Percentiles rank a stretch among this genome's conserved stretches.
Conservation (phyloP, 2,329 filamentous ascomycete species). For the Aspergillus piperis region DNA sequence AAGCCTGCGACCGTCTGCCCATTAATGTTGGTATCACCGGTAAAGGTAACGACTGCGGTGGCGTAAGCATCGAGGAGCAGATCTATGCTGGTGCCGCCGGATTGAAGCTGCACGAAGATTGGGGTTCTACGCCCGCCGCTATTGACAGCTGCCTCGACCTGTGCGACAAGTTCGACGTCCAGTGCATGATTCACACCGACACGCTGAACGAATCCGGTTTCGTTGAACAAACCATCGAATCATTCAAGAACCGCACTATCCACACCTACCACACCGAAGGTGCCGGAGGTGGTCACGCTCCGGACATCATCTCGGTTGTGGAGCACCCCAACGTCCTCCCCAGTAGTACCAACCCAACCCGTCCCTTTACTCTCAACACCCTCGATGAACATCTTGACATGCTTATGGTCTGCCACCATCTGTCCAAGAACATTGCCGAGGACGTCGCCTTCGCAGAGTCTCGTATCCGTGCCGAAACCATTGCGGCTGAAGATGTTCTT, state of each 20-base stretch:
- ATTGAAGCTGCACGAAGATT: constrained; percentile 94
- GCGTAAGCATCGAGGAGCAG: constrained; percentile 73
- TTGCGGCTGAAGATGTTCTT: constrained; percentile 92
- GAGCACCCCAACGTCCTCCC: constrained; percentile 87
- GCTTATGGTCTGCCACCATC: constrained; percentile 97
- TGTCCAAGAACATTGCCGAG: constrained; percentile 89
- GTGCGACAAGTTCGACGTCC: constrained; percentile 88
- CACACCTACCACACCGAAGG: constrained; percentile 98
- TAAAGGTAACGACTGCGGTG: constrained; percentile 84
- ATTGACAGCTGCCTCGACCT: constrained; percentile 85
- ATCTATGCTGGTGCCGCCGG: constrained; percentile 81
- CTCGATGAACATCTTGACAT: constrained; percentile 96
- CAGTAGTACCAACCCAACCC: constrained; percentile 86
- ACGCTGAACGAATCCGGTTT: constrained; percentile 98
- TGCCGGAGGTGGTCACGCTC: constrained; percentile 89
- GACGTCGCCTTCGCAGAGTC: constrained; percentile 94
- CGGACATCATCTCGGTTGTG: constrained; percentile 93
- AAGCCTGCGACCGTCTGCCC: constrained; percentile 77
- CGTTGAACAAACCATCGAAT: constrained; percentile 84
- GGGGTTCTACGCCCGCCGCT: constrained; percentile 86
- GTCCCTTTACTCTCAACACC: constrained; percentile 88
- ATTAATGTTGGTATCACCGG: constrained; percentile 89
- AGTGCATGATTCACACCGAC: constrained; percentile 93
- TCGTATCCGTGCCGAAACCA: constrained; percentile 92
- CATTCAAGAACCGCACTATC: constrained; percentile 83